A percentile compares a stretch with the other conserved stretches of the same genome.
Evolutionary conservation across 495 filamentous ascomycete species (phyloP).

Genomic region (Pseudoneurospora amorphoporcata): DNA sequence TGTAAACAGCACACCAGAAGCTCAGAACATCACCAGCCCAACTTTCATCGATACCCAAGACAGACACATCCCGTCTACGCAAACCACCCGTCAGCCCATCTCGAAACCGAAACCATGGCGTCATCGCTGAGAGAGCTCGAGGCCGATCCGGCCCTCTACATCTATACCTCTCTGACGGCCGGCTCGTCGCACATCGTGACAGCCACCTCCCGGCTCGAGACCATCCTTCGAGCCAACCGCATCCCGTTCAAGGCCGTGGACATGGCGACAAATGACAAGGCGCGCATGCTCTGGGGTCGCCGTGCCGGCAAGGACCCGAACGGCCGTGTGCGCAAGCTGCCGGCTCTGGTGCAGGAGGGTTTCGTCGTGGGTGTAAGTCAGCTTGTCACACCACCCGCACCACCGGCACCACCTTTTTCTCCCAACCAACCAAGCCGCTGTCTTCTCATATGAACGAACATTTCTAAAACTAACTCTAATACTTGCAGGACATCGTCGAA

Average conservation of each 20-base stretch:
- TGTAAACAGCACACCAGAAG: not conserved
- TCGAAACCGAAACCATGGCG: not conserved
- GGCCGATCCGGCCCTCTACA: slow-evolving; percentile 70
- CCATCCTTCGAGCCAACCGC: slow-evolving; percentile 89
- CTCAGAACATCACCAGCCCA: not conserved
- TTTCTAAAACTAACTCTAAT: not conserved
- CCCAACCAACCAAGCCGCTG: not conserved
- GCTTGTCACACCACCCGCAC: not conserved
- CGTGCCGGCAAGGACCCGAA: slow-evolving; percentile 51
- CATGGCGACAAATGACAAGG: slow-evolving; percentile 83
- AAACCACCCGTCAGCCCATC: not conserved
- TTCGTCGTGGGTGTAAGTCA: slow-evolving; percentile 71
- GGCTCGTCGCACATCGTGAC: slow-evolving; percentile 95
- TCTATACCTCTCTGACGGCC: slow-evolving; percentile 91
- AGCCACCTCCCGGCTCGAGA: slow-evolving; percentile 88
- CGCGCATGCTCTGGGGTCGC: slow-evolving; percentile 81
- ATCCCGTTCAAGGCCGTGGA: slow-evolving; percentile 89
- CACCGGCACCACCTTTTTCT: not conserved
- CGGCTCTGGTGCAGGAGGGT: slow-evolving; percentile 80
- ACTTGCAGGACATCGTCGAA: slow-evolving; percentile 70
- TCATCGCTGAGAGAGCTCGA: not conserved
- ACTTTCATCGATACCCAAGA: not conserved
- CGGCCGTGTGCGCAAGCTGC: slow-evolving; percentile 68
- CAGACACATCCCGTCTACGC: not conserved
- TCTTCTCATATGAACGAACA: not conserved